Evolutionary conservation across 768 basidiomycete species (phyloP), one percentile per base, ranked within the genome.

Genomic region (Mycena rosella): DNA sequence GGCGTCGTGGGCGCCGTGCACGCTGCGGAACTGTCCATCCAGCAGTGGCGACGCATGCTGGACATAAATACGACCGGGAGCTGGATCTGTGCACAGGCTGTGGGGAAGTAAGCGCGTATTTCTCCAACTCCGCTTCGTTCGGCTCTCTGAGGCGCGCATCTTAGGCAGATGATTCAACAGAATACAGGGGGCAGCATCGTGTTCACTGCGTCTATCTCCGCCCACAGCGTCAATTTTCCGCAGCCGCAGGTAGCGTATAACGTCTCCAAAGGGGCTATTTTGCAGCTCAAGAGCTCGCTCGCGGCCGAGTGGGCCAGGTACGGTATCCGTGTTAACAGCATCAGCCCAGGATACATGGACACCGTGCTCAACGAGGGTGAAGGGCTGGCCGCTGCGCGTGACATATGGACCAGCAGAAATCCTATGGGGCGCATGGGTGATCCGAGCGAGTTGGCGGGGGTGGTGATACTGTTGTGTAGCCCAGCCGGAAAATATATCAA

Each of bases 1-100:
- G 83, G 83, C 10, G 79, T 83, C 5, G 83, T 83, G 18, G 74
- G 75, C 8, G 76, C 76, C 27, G 70, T 69, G 5, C 78, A 81
- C 48, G 78, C 81, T 2, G 69, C 74, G 32, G 78, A 83, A 20
- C 57, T 81, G 52, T 49, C 47, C 20, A 45, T 76, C 0, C 76
- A 76, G 24, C 77, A 80, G 38, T 86, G 81, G 82, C 75, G 72
- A 62, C 73, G 76, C 29, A 77, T 82, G 8, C 58, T 84, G 27
- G 83, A 85, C 49, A 73, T 83, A 45, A 86, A 84, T 59, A 78
- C 79, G 20, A 86, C 81, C 7, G 85, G 84, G 22, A 82, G 82
- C 51, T 84, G 81, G 82, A 64, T 84, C 54, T 84, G 83, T 60
- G 82, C 83, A 11, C 79, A 83, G 62, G 77, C 82, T 0, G 82